A percentile compares a stretch with the other conserved stretches of the same genome.
These are phyloP conservation scores for Tripterygium wilfordii DNA, from an alignment of 177 flowering plant species.

Conservation along the genomic window DNA sequence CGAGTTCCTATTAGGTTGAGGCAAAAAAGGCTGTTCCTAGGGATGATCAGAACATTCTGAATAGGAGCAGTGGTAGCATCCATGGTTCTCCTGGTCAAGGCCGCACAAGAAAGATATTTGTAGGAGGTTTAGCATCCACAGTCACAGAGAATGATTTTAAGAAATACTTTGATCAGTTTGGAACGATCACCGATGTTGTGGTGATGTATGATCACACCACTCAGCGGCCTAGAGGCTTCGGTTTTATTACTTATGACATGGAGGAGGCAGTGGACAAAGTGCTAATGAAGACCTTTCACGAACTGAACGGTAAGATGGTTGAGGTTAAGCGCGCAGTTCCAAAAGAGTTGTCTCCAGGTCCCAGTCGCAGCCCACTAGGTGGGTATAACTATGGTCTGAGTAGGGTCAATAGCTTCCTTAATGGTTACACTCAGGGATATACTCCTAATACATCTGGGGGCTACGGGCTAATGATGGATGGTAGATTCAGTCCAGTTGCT, in stretches of 20 bases:
- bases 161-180: conserved; percentile 50
- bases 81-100: conserved; percentile 53
- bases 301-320: conserved; percentile 50
- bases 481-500: conserved; percentile 43
- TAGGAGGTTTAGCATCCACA: conserved; percentile 56
- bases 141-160: conserved; percentile 52
- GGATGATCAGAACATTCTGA: conserved; percentile 43
- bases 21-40: conserved; percentile 58
- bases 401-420: conserved; percentile 39
- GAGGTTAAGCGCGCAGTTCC: conserved; percentile 62
- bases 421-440: conserved; percentile 41
- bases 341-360: conserved; percentile 53
- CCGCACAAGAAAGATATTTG: conserved; percentile 52
- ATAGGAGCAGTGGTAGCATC: conserved; percentile 41
- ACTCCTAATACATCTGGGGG: conserved; percentile 35
- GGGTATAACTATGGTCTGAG: conserved; percentile 40
- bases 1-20: conserved; percentile 36
- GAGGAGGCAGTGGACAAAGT: conserved; percentile 52
- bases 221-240: conserved; percentile 50
- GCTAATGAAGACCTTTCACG: conserved; percentile 40
- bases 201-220: conserved; percentile 65
- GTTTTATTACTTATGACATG: conserved; percentile 45
- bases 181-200: conserved; percentile 46
- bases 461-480: conserved; percentile 45
- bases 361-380: conserved; percentile 40